Percentiles rank a stretch among this genome's conserved stretches.
Conservation (phyloP, 129 eudicot genomes). For the Deinandra increscens region DNA sequence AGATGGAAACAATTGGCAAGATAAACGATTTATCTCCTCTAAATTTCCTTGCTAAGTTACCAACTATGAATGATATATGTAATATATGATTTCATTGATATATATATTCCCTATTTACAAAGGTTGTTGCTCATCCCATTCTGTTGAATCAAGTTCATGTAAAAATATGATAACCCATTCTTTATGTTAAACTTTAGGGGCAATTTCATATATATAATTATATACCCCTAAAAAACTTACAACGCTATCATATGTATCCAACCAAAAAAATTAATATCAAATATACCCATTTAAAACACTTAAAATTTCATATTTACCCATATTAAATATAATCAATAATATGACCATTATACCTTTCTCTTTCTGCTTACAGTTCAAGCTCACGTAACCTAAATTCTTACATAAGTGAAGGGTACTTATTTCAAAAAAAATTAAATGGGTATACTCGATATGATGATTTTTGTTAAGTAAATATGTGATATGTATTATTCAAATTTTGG, state of each 20-base stretch:
- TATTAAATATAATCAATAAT: background rate
- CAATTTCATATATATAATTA: background rate
- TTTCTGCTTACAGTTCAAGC: background rate
- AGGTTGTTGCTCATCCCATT: background rate
- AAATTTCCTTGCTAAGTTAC: constrained; percentile 4
- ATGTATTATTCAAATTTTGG: background rate
- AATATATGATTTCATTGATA: background rate
- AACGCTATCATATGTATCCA: background rate
- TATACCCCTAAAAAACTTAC: background rate
- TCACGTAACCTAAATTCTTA: background rate
- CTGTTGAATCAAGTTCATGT: background rate
- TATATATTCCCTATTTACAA: background rate
- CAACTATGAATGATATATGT: background rate
- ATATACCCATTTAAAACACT: background rate
- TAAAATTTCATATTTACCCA: background rate
- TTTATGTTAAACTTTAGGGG: background rate
- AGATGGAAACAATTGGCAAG: background rate
- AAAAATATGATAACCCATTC: background rate
- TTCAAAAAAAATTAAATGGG: background rate
- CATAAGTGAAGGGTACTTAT: background rate
- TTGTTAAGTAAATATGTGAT: background rate
- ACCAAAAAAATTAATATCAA: background rate
- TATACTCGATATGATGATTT: background rate
- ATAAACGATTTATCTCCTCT: background rate
- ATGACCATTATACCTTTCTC: background rate